These are phyloP conservation scores for Seminavis robusta DNA, from an alignment of 108 stramenopile species.

Conservation along the genomic window DNA sequence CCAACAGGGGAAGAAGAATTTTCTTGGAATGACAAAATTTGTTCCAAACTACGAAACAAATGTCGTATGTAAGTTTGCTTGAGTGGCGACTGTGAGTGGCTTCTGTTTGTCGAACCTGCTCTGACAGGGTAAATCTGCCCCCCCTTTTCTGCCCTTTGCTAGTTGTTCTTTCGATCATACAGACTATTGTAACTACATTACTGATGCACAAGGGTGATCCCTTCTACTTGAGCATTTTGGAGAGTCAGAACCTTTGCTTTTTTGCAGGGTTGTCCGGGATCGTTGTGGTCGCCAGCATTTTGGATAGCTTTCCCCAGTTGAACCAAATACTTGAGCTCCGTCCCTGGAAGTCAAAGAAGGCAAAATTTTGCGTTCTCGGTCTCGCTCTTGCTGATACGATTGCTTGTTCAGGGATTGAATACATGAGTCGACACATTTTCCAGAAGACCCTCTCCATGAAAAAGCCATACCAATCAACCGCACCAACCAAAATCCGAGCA, in stretches of 20 bases:
- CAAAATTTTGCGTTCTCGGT: conserved; percentile 7
- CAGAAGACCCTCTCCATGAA: no score
- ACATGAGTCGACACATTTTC: no score
- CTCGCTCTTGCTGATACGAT: no score
- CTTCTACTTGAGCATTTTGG: conserved; percentile 48
- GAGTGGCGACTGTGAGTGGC: no score
- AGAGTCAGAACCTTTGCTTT: conserved; percentile 23
- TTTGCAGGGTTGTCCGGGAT: conserved; percentile 3
- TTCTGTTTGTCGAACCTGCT: no score
- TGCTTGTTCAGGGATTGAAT: no score
- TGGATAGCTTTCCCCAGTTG: conserved; percentile 11
- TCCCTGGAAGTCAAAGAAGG: conserved; percentile 4
- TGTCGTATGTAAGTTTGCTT: no score
- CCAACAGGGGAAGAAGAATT: neutral
- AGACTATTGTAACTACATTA: conserved; percentile 45
- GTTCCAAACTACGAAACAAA: conserved; percentile 62
- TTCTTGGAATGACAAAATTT: conserved; percentile 45
- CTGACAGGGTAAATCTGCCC: no score
- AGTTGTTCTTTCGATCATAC: conserved; percentile 56
- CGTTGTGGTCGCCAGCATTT: conserved; percentile 9
- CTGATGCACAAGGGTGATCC: conserved; percentile 53
- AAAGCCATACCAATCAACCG: no score
- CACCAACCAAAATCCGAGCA: no score
- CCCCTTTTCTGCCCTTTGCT: no score
- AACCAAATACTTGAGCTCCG: conserved; percentile 23